These are phyloP conservation scores for Starmera pachycereana DNA, from an alignment of 805 yeast genomes.

Conservation along the genomic window DNA sequence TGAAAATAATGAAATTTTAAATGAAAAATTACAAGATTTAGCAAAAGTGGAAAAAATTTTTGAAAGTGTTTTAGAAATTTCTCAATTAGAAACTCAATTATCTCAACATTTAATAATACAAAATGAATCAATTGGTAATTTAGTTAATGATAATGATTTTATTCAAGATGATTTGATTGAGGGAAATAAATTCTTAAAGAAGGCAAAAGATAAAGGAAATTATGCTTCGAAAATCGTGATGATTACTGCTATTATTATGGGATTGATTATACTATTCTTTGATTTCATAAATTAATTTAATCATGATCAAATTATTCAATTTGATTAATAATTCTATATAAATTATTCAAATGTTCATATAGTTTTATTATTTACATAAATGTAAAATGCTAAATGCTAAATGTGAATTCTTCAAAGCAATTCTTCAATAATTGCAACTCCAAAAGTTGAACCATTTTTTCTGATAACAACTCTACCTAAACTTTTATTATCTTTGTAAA, in stretches of 20 bases:
- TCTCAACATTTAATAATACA: constrained; percentile 65
- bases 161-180: constrained; percentile 52
- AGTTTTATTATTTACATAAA: too few species aligned
- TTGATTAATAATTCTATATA: too few species aligned
- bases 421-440: constrained; percentile 95
- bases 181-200: constrained; percentile 62
- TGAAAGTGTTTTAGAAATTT: constrained; percentile 58
- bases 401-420: neutral
- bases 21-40: constrained; percentile 48
- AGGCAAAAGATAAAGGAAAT: constrained; percentile 60
- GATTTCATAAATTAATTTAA: constrained; percentile 29
- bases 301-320: too few species aligned
- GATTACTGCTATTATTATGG: constrained; percentile 42
- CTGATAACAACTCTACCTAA: constrained; percentile 97
- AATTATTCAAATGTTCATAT: too few species aligned
- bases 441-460: constrained; percentile 98
- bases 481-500: constrained; percentile 92
- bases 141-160: constrained; percentile 59
- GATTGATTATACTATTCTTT: constrained; percentile 43
- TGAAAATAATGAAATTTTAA: constrained; percentile 48
- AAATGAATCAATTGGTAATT: constrained; percentile 52
- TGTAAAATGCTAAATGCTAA: neutral
- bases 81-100: constrained; percentile 65
- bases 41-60: constrained; percentile 52
- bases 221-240: constrained; percentile 48